phyloP scores from a whole-genome alignment of 208 protist species.

The Leishmania major region DNA sequence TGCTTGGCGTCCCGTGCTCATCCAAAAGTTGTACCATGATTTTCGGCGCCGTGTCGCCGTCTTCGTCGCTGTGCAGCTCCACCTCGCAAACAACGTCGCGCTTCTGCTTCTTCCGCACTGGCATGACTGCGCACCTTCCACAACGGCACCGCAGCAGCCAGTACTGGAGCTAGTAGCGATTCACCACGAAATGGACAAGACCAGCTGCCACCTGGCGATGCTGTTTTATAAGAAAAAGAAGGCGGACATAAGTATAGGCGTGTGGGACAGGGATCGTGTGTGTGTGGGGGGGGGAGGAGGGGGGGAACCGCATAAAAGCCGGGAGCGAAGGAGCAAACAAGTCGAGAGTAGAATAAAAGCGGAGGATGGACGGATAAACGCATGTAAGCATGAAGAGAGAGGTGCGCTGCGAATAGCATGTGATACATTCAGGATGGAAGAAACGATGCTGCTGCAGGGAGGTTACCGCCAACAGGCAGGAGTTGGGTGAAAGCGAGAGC shows the following conservation, averaged over 20 bases:
- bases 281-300: not conserved
- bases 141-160: not conserved
- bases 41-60: conserved; percentile 39
- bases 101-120: conserved; percentile 84
- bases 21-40: conserved; percentile 91
- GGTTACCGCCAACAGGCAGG: not conserved
- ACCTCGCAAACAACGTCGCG: conserved; percentile 62
- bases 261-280: not conserved
- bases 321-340: not conserved
- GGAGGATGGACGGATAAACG: not conserved
- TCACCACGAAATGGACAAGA: not conserved
- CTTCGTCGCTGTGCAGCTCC: conserved; percentile 39
- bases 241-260: not conserved
- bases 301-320: not conserved
- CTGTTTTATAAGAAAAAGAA: not conserved
- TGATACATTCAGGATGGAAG: not conserved
- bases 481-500: not conserved
- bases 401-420: not conserved
- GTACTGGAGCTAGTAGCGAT: not conserved
- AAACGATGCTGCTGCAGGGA: not conserved
- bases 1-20: conserved; percentile 84
- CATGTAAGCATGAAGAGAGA: not conserved
- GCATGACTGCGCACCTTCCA: conserved; percentile 47
- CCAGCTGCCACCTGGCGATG: not conserved
- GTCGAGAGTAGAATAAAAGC: not conserved